These are phyloP conservation scores for Fusarium succisae DNA, from an alignment of 2,329 filamentous ascomycete genomes.

Conservation along the genomic window DNA sequence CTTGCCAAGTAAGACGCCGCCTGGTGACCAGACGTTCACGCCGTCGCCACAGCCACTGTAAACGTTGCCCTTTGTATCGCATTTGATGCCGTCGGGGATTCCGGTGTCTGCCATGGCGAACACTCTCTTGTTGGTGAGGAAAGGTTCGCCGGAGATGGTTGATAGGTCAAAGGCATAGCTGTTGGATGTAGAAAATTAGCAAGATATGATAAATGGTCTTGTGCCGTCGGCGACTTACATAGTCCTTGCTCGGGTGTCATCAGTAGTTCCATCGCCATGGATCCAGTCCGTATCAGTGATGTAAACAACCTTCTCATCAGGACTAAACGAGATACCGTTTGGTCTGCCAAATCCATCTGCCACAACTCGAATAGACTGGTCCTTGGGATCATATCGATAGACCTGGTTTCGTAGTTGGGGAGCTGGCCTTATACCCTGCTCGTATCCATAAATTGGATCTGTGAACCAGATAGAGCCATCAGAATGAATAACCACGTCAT, in stretches of 20 bases:
- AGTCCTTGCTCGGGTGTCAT: conserved; percentile 33
- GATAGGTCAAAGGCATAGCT: conserved; percentile 51
- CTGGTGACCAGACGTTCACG: conserved; percentile 58
- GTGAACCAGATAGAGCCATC: conserved; percentile 61
- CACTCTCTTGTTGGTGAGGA: conserved; percentile 57
- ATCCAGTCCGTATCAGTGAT: conserved; percentile 54
- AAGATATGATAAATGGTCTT: fast-evolving
- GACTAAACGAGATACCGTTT: conserved; percentile 58
- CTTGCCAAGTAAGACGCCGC: conserved; percentile 57
- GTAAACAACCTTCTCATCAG: conserved; percentile 55
- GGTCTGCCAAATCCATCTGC: conserved; percentile 59
- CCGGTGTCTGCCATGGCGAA: conserved; percentile 61
- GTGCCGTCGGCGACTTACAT: conserved; percentile 36
- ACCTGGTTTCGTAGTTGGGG: conserved; percentile 58
- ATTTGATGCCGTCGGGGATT: conserved; percentile 59
- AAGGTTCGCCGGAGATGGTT: conserved; percentile 44
- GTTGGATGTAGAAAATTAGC: background rate
- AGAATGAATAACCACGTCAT: conserved; percentile 56
- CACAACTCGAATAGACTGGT: conserved; percentile 52
- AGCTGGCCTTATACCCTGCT: conserved; percentile 56
- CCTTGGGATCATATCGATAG: conserved; percentile 56
- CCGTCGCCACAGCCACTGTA: conserved; percentile 61
- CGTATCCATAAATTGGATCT: conserved; percentile 58
- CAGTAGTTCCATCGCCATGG: conserved; percentile 47
- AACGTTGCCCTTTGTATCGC: conserved; percentile 57